Evolutionary conservation across 805 yeast genomes (phyloP), one percentile per base, ranked within the genome.

Genomic region (Sugiyamaella marilandica): DNA sequence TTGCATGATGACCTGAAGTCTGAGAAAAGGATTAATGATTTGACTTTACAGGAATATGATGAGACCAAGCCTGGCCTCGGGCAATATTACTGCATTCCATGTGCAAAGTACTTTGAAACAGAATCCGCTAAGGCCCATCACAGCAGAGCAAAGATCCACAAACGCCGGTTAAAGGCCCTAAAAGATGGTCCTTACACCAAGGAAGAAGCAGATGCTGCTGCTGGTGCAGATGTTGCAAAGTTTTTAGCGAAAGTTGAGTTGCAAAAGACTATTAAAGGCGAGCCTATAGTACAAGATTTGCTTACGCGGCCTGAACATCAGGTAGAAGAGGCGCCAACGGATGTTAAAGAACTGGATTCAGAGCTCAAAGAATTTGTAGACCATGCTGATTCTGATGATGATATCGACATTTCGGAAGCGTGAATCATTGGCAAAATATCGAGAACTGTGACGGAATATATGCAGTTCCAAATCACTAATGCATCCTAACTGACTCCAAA

Each of bases 21-120:
- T 2, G 75, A 78, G 37, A 85, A 83, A 36, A 72, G 84, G n/a
- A 84, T 89, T 51, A 69, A 76, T 52, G 73, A 76, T 41, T 74
- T 90, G 53, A 54, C 57, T 37, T 83, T 86, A 66, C 98, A 92
- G 70, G 86, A 88, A 4, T 69, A 87, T 52, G 97, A 92, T 69
- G 98, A 92, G 71, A 81, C 83, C 43, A 84, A 85, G 65, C 91
- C 97, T 0, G 99, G 99, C 1, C 72, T 94, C 59, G 99, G 97
- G 13, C 98, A 94, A 70, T 85, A 81, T 70, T 94, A 88, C 69
- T 94, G 98, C 70, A 77, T 94, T 50, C 96, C 90, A 58, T 94
- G 99, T 75, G 95, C 95, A 47, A 87, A 85, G 66, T 89, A 94
- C 70, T 89, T 82, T 64, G 97, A 91, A 66, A 83, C 84, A 53